Conservation (phyloP, 2,329 filamentous ascomycete species). For the Trematosphaeria pertusa region DNA sequence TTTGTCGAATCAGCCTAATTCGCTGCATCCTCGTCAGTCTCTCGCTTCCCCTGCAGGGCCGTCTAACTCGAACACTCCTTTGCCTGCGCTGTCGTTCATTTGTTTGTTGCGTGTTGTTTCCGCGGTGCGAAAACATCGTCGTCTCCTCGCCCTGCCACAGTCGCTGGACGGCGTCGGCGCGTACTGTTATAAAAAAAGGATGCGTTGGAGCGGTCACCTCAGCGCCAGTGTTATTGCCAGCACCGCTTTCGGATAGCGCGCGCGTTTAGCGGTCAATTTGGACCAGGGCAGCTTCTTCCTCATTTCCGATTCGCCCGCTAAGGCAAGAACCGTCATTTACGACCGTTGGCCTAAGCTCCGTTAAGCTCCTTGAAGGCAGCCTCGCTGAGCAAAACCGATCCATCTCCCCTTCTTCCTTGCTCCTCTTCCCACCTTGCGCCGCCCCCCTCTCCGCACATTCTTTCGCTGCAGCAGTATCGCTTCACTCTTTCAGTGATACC, state of each 20-base stretch:
- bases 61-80: conserved; percentile 9
- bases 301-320: conserved; percentile 17
- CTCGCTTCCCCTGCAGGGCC: conserved; percentile 10
- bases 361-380: conserved; percentile 16
- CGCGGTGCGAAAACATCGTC: background rate
- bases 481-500: conserved; percentile 70
- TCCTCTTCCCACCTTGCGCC: conserved; percentile 40
- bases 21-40: conserved; percentile 7
- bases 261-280: conserved; percentile 13
- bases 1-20: conserved; percentile 21
- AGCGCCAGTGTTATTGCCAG: conserved; percentile 13
- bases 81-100: conserved; percentile 8
- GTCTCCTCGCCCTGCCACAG: background rate
- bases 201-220: conserved; percentile 11
- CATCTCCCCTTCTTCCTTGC: conserved; percentile 22
- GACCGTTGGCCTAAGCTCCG: conserved; percentile 8
- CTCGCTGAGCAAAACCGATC: conserved; percentile 21
- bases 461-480: conserved; percentile 55
- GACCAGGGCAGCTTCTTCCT: background rate
- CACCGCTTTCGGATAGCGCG: conserved; percentile 12
- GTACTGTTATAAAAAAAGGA: conserved; percentile 8
- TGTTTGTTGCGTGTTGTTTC: conserved; percentile 4
- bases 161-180: conserved; percentile 5
- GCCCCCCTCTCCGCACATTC: conserved; percentile 30
- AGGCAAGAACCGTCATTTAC: conserved; percentile 6